A percentile compares a stretch with the other conserved stretches of the same genome.
Evolutionary conservation across 495 filamentous ascomycete genomes (phyloP).

Genomic region (Chaetomium tenue): DNA sequence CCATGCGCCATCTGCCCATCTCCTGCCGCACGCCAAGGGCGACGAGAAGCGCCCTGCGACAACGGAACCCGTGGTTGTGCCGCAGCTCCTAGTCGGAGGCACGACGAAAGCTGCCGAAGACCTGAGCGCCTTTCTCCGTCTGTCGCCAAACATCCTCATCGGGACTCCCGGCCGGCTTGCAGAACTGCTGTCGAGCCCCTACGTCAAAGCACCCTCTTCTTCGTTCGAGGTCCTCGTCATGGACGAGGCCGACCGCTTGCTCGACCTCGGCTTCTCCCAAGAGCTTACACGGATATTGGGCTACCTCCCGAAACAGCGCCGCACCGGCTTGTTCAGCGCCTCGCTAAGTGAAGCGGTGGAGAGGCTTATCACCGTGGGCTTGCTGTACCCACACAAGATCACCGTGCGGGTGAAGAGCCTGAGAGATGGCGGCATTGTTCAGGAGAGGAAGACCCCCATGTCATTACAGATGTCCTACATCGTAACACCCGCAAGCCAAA

Average conservation of each 20-base stretch:
- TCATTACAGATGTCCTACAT: slow-evolving; percentile 88
- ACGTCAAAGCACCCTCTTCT: slow-evolving; percentile 84
- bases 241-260: slow-evolving; percentile 88
- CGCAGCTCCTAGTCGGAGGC: slow-evolving; percentile 86
- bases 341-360: slow-evolving; percentile 88
- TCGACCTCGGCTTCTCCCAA: slow-evolving; percentile 94
- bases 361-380: slow-evolving; percentile 84
- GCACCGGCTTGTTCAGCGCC: slow-evolving; percentile 92
- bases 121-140: slow-evolving; percentile 71
- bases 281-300: slow-evolving; percentile 82
- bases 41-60: slow-evolving; percentile 55
- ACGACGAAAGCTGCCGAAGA: slow-evolving; percentile 80
- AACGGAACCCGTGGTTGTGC: slow-evolving; percentile 59
- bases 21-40: slow-evolving; percentile 48
- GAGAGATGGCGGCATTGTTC: slow-evolving; percentile 60
- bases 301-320: slow-evolving; percentile 83
- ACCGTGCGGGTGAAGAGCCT: slow-evolving; percentile 77
- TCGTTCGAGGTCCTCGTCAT: slow-evolving; percentile 87
- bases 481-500: slow-evolving; percentile 67
- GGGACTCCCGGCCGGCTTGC: slow-evolving; percentile 85
- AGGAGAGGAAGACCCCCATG: slow-evolving; percentile 85
- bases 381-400: slow-evolving; percentile 92
- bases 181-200: slow-evolving; percentile 83
- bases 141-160: slow-evolving; percentile 81
- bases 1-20: slow-evolving; percentile 70